Percentiles rank a stretch among this genome's conserved stretches.
These are phyloP conservation scores for Trichocladium antarcticum DNA, from an alignment of 495 filamentous ascomycete species.

Conservation along the genomic window DNA sequence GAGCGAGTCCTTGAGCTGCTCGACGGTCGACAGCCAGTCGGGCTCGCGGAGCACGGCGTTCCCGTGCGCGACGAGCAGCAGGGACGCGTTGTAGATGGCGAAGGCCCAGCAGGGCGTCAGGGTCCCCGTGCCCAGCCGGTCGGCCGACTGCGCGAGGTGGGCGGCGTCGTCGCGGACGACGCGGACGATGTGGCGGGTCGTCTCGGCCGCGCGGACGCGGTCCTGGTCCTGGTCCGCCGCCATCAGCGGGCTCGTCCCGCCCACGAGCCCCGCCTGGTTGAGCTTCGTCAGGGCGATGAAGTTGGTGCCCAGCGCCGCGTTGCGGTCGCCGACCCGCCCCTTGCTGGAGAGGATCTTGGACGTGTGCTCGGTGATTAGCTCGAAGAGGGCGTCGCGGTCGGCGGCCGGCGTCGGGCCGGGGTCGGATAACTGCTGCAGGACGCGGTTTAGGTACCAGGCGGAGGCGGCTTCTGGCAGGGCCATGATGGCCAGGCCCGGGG, in stretches of 20 bases:
- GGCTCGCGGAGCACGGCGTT: slow-evolving; percentile 10
- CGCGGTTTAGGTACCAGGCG: slow-evolving; percentile 18
- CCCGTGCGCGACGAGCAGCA: slow-evolving; percentile 21
- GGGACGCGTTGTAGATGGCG: slow-evolving; percentile 17
- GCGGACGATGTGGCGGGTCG: slow-evolving; percentile 13
- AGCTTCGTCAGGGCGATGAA: slow-evolving; percentile 25
- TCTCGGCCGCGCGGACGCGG: slow-evolving; percentile 9
- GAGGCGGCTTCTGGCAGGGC: slow-evolving; percentile 21
- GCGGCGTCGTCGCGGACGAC: slow-evolving; percentile 13
- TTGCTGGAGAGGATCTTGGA: slow-evolving; percentile 2
- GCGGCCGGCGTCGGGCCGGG: not conserved
- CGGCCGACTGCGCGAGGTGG: not conserved
- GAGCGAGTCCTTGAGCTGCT: slow-evolving; percentile 9
- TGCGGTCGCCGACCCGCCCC: slow-evolving; percentile 13
- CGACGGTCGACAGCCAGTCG: slow-evolving; percentile 17
- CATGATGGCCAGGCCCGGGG: slow-evolving; percentile 14
- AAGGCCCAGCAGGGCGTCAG: slow-evolving; percentile 19
- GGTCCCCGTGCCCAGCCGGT: slow-evolving; percentile 2
- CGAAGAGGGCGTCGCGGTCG: slow-evolving; percentile 12
- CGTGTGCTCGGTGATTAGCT: slow-evolving; percentile 12
- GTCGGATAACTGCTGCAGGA: slow-evolving; percentile 15
- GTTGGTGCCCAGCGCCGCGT: slow-evolving; percentile 20
- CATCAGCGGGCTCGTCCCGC: not conserved
- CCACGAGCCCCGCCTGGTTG: slow-evolving; percentile 18
- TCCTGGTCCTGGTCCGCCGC: not conserved